Conservation (phyloP, 2,329 filamentous ascomycete genomes). For the Alternaria angustiovoidea region DNA sequence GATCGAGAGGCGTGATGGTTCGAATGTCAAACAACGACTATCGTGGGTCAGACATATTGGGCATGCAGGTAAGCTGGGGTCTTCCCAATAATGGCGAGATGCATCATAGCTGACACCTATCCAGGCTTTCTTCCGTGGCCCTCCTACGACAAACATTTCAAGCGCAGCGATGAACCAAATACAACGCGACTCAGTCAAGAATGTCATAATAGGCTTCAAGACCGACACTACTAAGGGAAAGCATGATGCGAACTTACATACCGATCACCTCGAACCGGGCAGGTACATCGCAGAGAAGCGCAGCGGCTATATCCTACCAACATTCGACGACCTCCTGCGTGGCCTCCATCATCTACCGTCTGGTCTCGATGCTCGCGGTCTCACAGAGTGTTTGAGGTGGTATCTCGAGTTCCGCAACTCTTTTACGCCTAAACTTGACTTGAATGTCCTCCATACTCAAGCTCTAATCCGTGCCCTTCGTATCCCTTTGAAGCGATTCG, state of each 20-base stretch:
- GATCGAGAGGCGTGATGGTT: constrained; percentile 32
- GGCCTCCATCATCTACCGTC: constrained; percentile 29
- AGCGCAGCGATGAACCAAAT: constrained; percentile 19
- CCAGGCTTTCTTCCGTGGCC: constrained; percentile 30
- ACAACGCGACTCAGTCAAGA: constrained; percentile 24
- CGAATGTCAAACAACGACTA: constrained; percentile 35
- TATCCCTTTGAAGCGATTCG: constrained; percentile 20
- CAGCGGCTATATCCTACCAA: constrained; percentile 20
- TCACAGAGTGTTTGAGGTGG: constrained; percentile 35
- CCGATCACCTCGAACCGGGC: constrained; percentile 16
- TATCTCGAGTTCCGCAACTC: constrained; percentile 21
- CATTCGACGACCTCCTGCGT: constrained; percentile 30
- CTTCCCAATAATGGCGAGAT: neutral
- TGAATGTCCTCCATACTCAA: constrained; percentile 40
- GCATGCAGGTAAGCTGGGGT: constrained; percentile 24
- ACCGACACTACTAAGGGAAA: constrained; percentile 18
- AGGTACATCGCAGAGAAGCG: constrained; percentile 11
- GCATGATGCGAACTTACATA: constrained; percentile 22
- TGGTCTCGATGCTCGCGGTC: constrained; percentile 29
- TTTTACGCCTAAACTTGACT: constrained; percentile 32
- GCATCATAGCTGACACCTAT: neutral
- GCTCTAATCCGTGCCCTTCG: constrained; percentile 30
- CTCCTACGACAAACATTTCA: constrained; percentile 8
- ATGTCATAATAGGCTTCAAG: constrained; percentile 19
- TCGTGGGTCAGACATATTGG: constrained; percentile 27